These are phyloP conservation scores for Apiospora koreana DNA, from an alignment of 2,329 filamentous ascomycete genomes.

Conservation along the genomic window DNA sequence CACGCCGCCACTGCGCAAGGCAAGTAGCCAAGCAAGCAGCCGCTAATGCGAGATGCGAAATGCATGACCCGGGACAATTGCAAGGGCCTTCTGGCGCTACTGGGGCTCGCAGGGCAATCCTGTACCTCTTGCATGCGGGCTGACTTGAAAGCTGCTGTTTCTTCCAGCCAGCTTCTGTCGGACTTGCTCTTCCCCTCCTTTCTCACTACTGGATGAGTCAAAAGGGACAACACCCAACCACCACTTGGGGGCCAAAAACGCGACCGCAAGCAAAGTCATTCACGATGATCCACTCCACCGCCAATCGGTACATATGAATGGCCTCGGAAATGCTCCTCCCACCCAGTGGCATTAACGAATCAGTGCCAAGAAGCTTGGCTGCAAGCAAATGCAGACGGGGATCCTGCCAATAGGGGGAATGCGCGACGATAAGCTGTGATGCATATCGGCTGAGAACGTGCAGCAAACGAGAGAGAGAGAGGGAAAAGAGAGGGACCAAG, in stretches of 20 bases:
- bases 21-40: background rate
- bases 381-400: background rate
- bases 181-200: background rate
- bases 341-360: background rate
- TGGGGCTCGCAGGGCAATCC: background rate
- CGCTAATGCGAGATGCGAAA: slow-evolving; percentile 6
- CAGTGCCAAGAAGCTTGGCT: background rate
- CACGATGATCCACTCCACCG: background rate
- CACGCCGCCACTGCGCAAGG: too few species aligned
- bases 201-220: background rate
- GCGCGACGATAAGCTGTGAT: background rate
- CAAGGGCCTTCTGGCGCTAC: background rate
- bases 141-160: background rate
- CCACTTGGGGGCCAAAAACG: background rate
- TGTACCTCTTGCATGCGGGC: background rate
- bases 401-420: background rate
- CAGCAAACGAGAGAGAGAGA: background rate
- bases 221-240: background rate
- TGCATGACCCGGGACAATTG: background rate
- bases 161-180: background rate
- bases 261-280: background rate
- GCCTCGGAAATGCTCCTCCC: background rate
- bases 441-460: background rate
- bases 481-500: background rate
- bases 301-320: background rate